Conservation (phyloP, 805 yeast genomes). For the Ogataea trehaloabstinens region DNA sequence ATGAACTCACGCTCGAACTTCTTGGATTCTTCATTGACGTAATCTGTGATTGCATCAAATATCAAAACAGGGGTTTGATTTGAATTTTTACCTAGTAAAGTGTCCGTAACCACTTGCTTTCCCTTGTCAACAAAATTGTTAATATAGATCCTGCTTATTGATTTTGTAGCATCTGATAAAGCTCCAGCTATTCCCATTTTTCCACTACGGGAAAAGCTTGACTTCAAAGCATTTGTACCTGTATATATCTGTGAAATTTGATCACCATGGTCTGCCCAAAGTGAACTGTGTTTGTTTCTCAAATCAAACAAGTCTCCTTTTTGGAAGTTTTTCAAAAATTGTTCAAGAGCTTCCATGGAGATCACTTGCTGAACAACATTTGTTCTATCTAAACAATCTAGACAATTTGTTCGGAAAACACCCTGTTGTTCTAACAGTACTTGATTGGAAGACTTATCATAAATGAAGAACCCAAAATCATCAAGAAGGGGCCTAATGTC, state of each 20-base stretch:
- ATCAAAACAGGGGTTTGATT: slow-evolving; percentile 69
- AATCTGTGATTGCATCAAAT: slow-evolving; percentile 87
- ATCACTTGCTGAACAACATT: slow-evolving; percentile 85
- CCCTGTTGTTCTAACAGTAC: slow-evolving; percentile 80
- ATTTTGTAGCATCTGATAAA: slow-evolving; percentile 93
- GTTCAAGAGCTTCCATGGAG: slow-evolving; percentile 66
- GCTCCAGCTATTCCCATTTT: slow-evolving; percentile 97
- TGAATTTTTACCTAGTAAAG: slow-evolving; percentile 76
- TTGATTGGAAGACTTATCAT: slow-evolving; percentile 55
- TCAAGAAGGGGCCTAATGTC: slow-evolving; percentile 62
- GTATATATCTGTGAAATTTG: slow-evolving; percentile 94
- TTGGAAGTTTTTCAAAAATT: slow-evolving; percentile 41
- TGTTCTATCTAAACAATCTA: slow-evolving; percentile 93
- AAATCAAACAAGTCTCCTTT: slow-evolving; percentile 43
- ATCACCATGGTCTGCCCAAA: slow-evolving; percentile 99
- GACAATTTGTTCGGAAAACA: slow-evolving; percentile 87
- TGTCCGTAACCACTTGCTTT: slow-evolving; percentile 86
- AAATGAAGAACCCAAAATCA: slow-evolving; percentile 80
- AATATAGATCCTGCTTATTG: slow-evolving; percentile 91
- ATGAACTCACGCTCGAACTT: slow-evolving; percentile 55
- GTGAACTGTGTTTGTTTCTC: slow-evolving; percentile 69
- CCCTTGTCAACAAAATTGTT: slow-evolving; percentile 92
- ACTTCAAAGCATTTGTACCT: slow-evolving; percentile 95
- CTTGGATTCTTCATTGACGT: slow-evolving; percentile 63
- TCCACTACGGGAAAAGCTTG: slow-evolving; percentile 91